A percentile compares a stretch with the other conserved stretches of the same genome.
These are phyloP conservation scores for Catharanthus roseus DNA, from an alignment of 257 asterid species.

Conservation along the genomic window DNA sequence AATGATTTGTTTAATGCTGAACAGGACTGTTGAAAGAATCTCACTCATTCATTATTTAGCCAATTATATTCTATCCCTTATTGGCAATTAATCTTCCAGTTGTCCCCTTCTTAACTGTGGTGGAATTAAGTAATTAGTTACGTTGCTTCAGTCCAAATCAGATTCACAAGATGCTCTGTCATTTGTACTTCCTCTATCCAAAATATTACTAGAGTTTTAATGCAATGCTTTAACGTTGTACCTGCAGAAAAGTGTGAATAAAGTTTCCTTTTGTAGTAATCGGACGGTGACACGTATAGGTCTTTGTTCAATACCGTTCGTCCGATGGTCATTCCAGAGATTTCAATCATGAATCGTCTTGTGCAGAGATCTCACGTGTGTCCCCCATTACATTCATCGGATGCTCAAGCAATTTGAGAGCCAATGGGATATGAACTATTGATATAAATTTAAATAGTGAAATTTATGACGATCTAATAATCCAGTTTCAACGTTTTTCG, in stretches of 20 bases:
- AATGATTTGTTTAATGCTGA: background rate
- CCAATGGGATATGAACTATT: no score
- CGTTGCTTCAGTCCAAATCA: conserved; percentile 12
- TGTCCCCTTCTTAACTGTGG: conserved; percentile 1
- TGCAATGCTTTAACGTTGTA: background rate
- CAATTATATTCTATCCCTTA: conserved; percentile 1
- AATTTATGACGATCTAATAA: no score
- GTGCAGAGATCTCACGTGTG: conserved; percentile 16
- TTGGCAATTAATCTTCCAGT: conserved; percentile 4
- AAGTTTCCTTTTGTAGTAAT: background rate
- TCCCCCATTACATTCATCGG: conserved; percentile 14
- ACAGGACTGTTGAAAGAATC: background rate
- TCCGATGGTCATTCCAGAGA: conserved; percentile 12
- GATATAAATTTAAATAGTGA: no score
- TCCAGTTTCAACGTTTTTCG: no score
- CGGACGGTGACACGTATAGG: conserved; percentile 1
- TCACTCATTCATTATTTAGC: background rate
- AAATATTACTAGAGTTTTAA: background rate
- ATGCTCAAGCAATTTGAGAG: conserved; percentile 13
- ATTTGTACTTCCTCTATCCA: background rate
- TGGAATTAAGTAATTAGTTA: background rate
- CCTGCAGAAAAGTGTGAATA: background rate
- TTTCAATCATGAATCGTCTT: conserved; percentile 4
- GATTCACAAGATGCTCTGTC: background rate
- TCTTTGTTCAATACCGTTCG: background rate